Base-by-base conservation (phyloP, 2,329 filamentous ascomycete genomes). In the Exophiala aquamarina region DNA sequence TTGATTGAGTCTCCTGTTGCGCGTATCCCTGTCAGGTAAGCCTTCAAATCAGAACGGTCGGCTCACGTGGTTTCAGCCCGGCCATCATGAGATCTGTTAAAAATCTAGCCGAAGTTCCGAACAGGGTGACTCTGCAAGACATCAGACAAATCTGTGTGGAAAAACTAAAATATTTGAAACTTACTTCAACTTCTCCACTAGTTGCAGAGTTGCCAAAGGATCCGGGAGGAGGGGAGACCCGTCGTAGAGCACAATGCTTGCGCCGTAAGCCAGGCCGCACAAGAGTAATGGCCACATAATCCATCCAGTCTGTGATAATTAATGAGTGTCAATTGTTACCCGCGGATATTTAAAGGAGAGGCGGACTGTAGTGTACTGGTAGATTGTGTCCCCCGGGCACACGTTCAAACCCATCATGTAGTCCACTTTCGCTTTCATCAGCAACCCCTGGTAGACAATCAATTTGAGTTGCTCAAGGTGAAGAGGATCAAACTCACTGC, bases 191-290 rank as follows among this genome's bases (percentile, higher is more conserved):
- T 37, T 37, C 28, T 9, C 28, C 9, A n/a, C 28, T n/a, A 31
- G n/a, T 9, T 76, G 75, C 18, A 89, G 69, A 56, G 89, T 81
- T 2, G 79, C 74, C n/a, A 69, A 74, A 1, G 81, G 69, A 52
- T 87, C 80, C 0, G 88, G 89, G 35, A 82, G 69, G 65, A 93
- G 89, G 0, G 89, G 89, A 5, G 83, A 89, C 2, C 89, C 89
- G 61, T 94, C 89, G 63, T 93, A 94, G 10, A 92, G 70, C 1
- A 93, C 66, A 1, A 78, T 70, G 4, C 79, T 75, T 0, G 74
- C 72, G 4, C 87, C 86, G 29, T 73, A 68, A 1, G 84, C 58
- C 3, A 91, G 70, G 3, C 74, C 71, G 9, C 74, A 71, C 0
- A 88, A 70, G 29, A 76, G 67, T 35, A 70, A 65, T 51, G 70